Evolutionary conservation across 805 yeast species (phyloP), one percentile per base, ranked within the genome.

Genomic region (Grigorovia yakushimaensis): DNA sequence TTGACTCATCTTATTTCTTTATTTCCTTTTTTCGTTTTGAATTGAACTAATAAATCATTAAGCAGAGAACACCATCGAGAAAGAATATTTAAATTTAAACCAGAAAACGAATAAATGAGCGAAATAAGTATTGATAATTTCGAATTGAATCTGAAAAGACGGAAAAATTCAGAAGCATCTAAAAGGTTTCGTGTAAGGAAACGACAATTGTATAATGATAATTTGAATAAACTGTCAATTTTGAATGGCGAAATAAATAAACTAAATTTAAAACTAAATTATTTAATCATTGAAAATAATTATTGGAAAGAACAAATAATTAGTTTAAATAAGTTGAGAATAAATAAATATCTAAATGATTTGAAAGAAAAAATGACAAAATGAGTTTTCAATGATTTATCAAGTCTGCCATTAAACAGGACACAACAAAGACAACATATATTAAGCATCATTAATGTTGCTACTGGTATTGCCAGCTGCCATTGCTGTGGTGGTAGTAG

Each of bases 121-220:
- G 13, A 11, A 8, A 7, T 11, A 13, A 33, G 15, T 33, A 33
- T 6, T n/a, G 46, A 41, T 22, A 44, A n/a, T n/a, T n/a, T n/a
- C n/a, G n/a, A 41, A 3, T 43, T 40, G 13, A 36, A 41, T 17
- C 46, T 84, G 59, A 91, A 87, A 67, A 76, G 95, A 51, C 78
- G 84, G 53, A 76, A 94, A 57, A 89, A 88, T 67, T 88, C 96
- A 0, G 96, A 93, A 1, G 98, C 98, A 1, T 81, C 91, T 19
- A 97, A 97, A 4, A 73, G 98, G 50, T 91, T 91, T 72, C 76
- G 98, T 53, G 78, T 88, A 61, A 57, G 65, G 50, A 54, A 57
- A 39, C 51, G 56, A 41, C 49, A 49, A 20, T 61, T 56, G 36
- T 23, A 23, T 23, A 23, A 6, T 23, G 27, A 23, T 23, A 62